A percentile compares a stretch with the other conserved stretches of the same genome.
Conservation (phyloP, 441 rosid genomes). For the Rhodomyrtus psidioides region DNA sequence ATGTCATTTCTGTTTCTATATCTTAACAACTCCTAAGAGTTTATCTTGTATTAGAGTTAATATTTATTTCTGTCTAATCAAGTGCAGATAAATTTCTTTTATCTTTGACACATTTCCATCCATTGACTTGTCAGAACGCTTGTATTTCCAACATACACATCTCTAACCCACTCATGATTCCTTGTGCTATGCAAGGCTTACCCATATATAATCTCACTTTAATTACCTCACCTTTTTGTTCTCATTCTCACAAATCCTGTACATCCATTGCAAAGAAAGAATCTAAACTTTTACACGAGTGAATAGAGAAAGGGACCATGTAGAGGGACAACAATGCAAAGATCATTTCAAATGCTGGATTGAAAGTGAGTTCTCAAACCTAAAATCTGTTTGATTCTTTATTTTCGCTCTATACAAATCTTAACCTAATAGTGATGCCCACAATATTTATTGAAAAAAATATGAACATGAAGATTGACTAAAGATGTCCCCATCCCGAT, state of each 20-base stretch:
- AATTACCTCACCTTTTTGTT: not conserved
- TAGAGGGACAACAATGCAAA: slow-evolving; percentile 20
- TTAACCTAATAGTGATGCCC: not conserved
- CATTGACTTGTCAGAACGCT: not conserved
- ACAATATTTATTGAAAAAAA: not conserved
- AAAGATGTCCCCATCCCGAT: slow-evolving; percentile 28
- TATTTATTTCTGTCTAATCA: not conserved
- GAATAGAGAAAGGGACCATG: slow-evolving; percentile 9
- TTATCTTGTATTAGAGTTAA: not conserved
- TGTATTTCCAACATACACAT: not conserved
- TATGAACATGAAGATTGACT: slow-evolving; percentile 36
- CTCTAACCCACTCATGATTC: not conserved
- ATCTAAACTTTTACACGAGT: not conserved
- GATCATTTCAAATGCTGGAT: slow-evolving; percentile 18
- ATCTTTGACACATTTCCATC: not conserved
- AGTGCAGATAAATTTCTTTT: not conserved
- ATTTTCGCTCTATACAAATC: not conserved
- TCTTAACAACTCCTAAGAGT: not conserved
- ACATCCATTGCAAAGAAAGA: not conserved
- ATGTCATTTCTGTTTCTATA: not conserved
- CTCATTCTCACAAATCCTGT: not conserved
- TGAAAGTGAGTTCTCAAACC: slow-evolving; percentile 16
- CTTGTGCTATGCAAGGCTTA: not conserved
- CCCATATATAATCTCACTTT: not conserved
- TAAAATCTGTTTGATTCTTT: not conserved